Base-by-base conservation (phyloP, 1,284 basidiomycete species). In the Rhodofomes roseus region DNA sequence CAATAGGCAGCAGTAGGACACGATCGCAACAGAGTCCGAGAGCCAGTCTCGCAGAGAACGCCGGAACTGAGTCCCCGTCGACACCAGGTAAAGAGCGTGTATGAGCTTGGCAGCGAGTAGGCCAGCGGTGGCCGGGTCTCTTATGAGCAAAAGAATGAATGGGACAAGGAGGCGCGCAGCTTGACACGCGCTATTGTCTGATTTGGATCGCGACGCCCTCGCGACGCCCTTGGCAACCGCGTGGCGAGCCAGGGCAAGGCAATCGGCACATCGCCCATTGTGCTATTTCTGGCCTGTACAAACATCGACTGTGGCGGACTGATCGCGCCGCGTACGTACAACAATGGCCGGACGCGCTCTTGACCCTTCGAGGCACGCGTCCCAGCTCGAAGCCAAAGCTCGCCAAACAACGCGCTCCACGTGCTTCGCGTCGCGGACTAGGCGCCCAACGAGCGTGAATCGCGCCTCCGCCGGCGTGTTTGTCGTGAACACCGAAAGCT, bases 1-100 rank as follows among this genome's bases (percentile, higher is more conserved):
- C 5, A 5, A 34, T 5, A 34, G 31, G 31, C 4, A 34, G 31
- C 5, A 34, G 36, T 41, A 29, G 20, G 36, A 23, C 29, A 37
- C 22, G 50, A 40, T n/a, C 39, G 44, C 39, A 57, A 52, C 14
- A 41, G 56, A 39, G 23, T 36, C 54, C 56, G 56, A 57, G 56
- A 36, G 53, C 56, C 56, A 57, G 56, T 37, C 56, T 57, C 56
- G 37, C 4, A 8, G 16, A 39, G 25, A 48, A 41, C 48, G 39
- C 44, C 3, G 16, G 23, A 48, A 52, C 37, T 50, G 46, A 39
- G 27, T 44, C 43, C 23, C 22, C 40, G 34, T 36, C 50, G 20
- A 31, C 50, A 52, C 50, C 34, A 20, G 50, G 31, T n/a, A 40
- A 31, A 18, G 36, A 41, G 34, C 6, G 36, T 29, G 50, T 20